Base-by-base conservation (phyloP, 2,329 filamentous ascomycete genomes). In the Venturia effusa region DNA sequence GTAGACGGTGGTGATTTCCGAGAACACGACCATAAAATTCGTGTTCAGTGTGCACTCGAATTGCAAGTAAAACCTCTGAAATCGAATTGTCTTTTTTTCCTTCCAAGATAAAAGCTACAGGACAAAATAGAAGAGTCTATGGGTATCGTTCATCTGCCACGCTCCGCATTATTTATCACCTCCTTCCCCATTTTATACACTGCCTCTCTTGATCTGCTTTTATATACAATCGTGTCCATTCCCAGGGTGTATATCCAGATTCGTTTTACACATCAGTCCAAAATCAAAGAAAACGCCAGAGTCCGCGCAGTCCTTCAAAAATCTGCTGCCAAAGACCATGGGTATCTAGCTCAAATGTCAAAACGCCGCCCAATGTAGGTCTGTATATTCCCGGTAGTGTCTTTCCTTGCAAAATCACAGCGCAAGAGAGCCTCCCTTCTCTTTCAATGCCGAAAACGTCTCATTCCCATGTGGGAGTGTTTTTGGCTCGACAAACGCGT, bases 341-440 rank as follows among this genome's bases (percentile, higher is more conserved):
- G 51, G 51, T 57, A 57, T 57, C 51, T 37, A 57, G 30, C 51
- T 57, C 51, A 34, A 57, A 57, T 57, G 19, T 34, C 51, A 57
- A 57, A 57, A 57, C 51, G 30, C 51, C 51, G 51, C 51, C 27
- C 30, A 32, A 32, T 32, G 6, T 30, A 57, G 15, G n/a, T 11
- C 15, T 24, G 11, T 57, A 13, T 19, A 34, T 57, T 19, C 11
- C 51, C 51, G n/a, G 27, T 27, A 51, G 24, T 30, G 5, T 30
- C n/a, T 24, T 7, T 13, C 24, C 15, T 8, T 11, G 19, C 3
- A 15, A 5, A 15, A 8, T 57, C 17, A 57, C 22, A 57, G 27
- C 7, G 13, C 30, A 30, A 57, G 27, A 6, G 51, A 55, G 51
- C 51, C 27, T 19, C 5, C 27, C 51, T 24, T n/a, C n/a, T n/a